Percentiles rank a stretch among this genome's conserved stretches.
Evolutionary conservation across 2,329 filamentous ascomycete species (phyloP).

Genomic region (Rhynchosporium graminicola): DNA sequence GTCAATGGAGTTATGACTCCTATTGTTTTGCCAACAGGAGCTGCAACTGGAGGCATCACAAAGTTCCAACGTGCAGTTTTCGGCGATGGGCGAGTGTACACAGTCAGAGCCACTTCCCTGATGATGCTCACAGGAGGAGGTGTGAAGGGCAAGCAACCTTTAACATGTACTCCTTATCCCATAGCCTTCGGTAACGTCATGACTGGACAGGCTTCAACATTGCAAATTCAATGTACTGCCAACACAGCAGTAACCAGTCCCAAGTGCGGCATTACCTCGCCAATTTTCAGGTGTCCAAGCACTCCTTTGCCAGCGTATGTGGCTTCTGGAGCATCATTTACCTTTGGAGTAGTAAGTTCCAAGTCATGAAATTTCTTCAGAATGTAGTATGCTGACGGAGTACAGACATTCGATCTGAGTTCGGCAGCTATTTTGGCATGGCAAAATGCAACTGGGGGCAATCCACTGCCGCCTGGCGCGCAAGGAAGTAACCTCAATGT

Average conservation of each 20-base stretch:
- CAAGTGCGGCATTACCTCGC: constrained; percentile 10
- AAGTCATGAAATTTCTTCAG: neutral
- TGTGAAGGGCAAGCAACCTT: neutral
- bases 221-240: constrained; percentile 11
- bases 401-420: constrained; percentile 10
- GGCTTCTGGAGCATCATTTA: constrained; percentile 13
- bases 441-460: constrained; percentile 15
- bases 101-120: constrained; percentile 1
- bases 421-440: constrained; percentile 4
- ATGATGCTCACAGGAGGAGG: constrained; percentile 11
- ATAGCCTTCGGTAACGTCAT: constrained; percentile 10
- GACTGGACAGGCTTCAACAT: constrained; percentile 6
- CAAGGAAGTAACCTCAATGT: constrained; percentile 11
- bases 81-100: constrained; percentile 13
- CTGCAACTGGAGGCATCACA: constrained; percentile 10
- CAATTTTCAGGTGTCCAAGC: constrained; percentile 10
- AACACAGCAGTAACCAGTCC: constrained; percentile 4
- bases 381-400: neutral
- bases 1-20: constrained; percentile 45
- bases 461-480: constrained; percentile 9
- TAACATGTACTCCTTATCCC: constrained; percentile 15
- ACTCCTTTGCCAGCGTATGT: constrained; percentile 6
- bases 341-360: constrained; percentile 12
- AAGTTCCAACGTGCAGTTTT: constrained; percentile 17
- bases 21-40: constrained; percentile 43